Base-by-base conservation (phyloP, 2,329 filamentous ascomycete species). In the Fusarium falciforme region DNA sequence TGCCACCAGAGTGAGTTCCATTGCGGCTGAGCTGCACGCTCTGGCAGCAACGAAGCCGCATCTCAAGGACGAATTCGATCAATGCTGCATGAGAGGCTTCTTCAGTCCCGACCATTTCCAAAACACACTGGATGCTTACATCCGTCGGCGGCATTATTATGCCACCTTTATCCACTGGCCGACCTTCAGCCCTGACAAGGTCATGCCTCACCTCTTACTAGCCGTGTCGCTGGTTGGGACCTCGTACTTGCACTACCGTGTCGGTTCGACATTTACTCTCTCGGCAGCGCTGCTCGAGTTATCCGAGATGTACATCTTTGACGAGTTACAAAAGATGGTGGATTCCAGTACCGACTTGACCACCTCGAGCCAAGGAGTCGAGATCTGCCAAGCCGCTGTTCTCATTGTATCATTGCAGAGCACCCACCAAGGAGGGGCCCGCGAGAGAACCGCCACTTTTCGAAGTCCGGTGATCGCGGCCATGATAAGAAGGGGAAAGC, bases 281-380 rank as follows among this genome's bases (percentile, higher is more conserved):
- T 61, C 38, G 0, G 20, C 52, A 2, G 11, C 68, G 0, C 4
- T 76, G 0, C 44, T 70, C 0, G 67, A 69, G 11, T 6, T 76
- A 1, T 52, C 70, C 3, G 74, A 75, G 10, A 71, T 40, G 6
- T 76, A 68, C 11, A 54, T 75, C 5, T 75, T 72, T 29, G 57
- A 62, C 3, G 69, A 62, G 7, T 11, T 76, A 0, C 61, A 72
- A 17, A 62, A 1, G 11, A 40, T 2, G n/a, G 16, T 12, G 54
- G 35, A 11, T 2, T 20, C 7, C 4, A 11, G 22, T 6, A 2
- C 9, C 59, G 0, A 63, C 20, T 2, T 70, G 3, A 17, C 71
- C 5, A 29, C 20, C 1, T 75, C 72, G 2, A 16, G 2, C 0
- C 29, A 71, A 2, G 66, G 61, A 16, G 47, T 76, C 3, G 54